phyloP scores from a whole-genome alignment of 176 grass and related monocot genomes.

The Carex pumila region DNA sequence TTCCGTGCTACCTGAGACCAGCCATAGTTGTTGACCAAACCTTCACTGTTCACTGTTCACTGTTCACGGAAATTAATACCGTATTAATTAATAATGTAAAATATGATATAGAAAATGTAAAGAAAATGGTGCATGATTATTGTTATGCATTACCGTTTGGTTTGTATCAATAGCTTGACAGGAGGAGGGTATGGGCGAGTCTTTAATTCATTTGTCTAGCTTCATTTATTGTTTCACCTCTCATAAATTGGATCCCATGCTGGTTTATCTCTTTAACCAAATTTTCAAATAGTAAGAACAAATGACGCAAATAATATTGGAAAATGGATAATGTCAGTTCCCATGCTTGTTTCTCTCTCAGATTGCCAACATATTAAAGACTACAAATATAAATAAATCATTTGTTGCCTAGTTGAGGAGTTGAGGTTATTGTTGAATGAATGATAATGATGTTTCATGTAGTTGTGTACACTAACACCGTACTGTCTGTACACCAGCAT shows the following conservation, averaged over 20 bases:
- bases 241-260: slow-evolving; percentile 23
- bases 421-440: no score
- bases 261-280: neutral
- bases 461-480: no score
- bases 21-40: neutral
- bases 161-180: slow-evolving; percentile 5
- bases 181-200: neutral
- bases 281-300: neutral
- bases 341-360: no score
- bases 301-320: no score
- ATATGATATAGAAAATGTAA: neutral
- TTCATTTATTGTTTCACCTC: slow-evolving; percentile 24
- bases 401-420: no score
- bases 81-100: neutral
- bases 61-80: neutral
- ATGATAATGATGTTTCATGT: no score
- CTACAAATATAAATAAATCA: no score
- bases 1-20: neutral
- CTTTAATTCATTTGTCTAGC: slow-evolving; percentile 8
- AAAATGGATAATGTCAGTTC: no score
- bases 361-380: no score
- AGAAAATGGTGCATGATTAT: neutral
- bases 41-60: neutral
- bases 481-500: no score
- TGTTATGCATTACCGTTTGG: neutral